Conservation (phyloP, 345 rosid species). For the Citrus sp. region DNA sequence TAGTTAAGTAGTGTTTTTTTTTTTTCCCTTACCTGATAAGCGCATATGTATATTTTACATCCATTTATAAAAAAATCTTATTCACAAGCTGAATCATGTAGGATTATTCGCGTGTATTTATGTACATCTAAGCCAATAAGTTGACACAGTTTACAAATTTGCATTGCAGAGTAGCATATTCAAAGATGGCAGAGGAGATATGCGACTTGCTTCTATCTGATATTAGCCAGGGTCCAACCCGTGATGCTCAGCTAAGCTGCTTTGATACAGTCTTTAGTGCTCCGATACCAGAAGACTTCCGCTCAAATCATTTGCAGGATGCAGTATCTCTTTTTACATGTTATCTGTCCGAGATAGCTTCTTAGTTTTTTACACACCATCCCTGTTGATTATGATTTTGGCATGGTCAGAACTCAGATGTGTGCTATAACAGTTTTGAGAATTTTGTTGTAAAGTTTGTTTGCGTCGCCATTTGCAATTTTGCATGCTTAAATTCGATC, state of each 20-base stretch:
- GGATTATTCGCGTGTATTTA: background rate
- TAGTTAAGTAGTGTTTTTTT: background rate
- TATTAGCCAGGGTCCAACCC: conserved; percentile 36
- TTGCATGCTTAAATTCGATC: background rate
- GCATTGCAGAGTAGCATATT: conserved; percentile 63
- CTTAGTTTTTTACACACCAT: conserved; percentile 17
- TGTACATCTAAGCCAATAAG: background rate
- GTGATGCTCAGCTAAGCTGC: conserved; percentile 72
- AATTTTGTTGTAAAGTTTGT: background rate
- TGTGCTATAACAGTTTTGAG: background rate
- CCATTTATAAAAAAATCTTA: background rate
- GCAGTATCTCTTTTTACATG: conserved; percentile 74
- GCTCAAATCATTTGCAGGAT: conserved; percentile 78
- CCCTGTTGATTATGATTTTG: background rate
- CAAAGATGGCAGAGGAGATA: conserved; percentile 87
- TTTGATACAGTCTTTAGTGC: conserved; percentile 60
- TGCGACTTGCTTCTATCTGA: conserved; percentile 52
- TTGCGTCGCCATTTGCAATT: background rate
- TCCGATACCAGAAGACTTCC: conserved; percentile 70
- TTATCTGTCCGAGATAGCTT: conserved; percentile 65
- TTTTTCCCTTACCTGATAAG: too few species aligned
- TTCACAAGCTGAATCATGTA: background rate
- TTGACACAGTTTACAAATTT: background rate
- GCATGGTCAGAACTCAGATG: background rate
- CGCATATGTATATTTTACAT: background rate